Evolutionary conservation across 345 rosid genomes (phyloP).

Genomic region (Carallia pectinifolia): DNA sequence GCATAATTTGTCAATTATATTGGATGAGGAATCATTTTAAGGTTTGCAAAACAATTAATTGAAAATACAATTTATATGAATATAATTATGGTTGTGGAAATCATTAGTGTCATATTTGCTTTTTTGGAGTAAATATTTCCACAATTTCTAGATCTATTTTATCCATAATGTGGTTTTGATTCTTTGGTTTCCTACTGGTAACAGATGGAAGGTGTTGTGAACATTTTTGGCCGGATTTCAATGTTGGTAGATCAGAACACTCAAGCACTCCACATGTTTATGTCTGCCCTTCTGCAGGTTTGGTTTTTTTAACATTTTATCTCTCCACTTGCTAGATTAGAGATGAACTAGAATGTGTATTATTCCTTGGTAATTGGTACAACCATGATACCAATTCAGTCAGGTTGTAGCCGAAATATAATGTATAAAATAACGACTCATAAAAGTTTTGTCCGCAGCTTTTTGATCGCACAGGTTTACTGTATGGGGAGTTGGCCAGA

Average conservation of each 20-base stretch:
- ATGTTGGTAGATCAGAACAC: conserved; percentile 85
- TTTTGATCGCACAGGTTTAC: conserved; percentile 67
- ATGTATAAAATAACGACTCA: not conserved
- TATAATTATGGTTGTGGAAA: no score
- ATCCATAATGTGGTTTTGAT: not conserved
- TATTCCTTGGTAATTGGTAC: not conserved
- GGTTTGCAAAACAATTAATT: no score
- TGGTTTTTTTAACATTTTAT: conserved; percentile 38
- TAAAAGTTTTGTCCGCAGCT: conserved; percentile 41
- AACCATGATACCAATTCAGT: not conserved
- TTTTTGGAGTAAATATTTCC: not conserved
- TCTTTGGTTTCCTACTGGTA: conserved; percentile 14
- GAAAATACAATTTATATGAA: no score
- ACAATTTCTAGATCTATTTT: not conserved
- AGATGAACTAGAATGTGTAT: not conserved
- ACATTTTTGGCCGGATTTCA: conserved; percentile 73
- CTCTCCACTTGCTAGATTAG: not conserved
- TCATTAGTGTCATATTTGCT: no score
- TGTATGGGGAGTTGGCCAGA: conserved; percentile 85
- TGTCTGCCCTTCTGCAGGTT: conserved; percentile 95
- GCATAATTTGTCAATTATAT: no score
- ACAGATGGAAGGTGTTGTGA: conserved; percentile 90
- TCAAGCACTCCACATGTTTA: conserved; percentile 86
- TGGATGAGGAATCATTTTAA: no score
- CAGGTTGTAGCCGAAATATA: not conserved